A percentile compares a stretch with the other conserved stretches of the same genome.
Conservation (phyloP, 2,329 filamentous ascomycete genomes). For the Apiospora aurea region DNA sequence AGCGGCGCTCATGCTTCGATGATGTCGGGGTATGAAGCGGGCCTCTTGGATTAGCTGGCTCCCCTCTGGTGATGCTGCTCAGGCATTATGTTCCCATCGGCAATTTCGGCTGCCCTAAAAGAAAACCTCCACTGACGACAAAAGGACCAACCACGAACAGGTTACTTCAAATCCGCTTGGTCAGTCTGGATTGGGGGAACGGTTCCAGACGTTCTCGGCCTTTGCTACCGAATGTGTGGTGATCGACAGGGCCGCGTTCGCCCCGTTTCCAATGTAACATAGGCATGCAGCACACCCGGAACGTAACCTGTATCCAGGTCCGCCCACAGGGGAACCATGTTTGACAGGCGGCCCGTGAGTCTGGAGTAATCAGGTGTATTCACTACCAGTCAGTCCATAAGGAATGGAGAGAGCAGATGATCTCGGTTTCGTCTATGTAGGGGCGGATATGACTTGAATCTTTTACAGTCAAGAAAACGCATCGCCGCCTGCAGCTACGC, state of each 20-base stretch:
- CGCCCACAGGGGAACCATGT: not conserved
- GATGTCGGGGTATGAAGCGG: not conserved
- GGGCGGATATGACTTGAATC: not conserved
- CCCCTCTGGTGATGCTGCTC: not conserved
- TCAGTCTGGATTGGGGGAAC: not conserved
- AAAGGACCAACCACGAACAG: not conserved
- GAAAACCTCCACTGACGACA: not conserved
- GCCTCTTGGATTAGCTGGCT: not conserved
- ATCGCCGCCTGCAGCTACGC: not conserved
- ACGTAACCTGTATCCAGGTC: not conserved
- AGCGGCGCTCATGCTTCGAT: not conserved
- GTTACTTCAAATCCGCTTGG: not conserved
- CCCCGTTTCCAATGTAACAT: not conserved
- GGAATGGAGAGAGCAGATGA: not conserved
- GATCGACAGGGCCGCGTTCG: not conserved
- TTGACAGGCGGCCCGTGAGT: not conserved
- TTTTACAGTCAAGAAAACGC: not conserved
- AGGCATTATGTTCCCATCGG: not conserved
- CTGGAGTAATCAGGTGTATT: not conserved
- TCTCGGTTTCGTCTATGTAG: not conserved
- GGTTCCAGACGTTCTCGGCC: not conserved
- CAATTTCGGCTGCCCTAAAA: not conserved
- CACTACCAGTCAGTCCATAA: not conserved
- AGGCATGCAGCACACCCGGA: not conserved
- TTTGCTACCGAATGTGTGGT: not conserved